Conservation (phyloP, 306 rosid species). For the Inga leiocalycina region DNA sequence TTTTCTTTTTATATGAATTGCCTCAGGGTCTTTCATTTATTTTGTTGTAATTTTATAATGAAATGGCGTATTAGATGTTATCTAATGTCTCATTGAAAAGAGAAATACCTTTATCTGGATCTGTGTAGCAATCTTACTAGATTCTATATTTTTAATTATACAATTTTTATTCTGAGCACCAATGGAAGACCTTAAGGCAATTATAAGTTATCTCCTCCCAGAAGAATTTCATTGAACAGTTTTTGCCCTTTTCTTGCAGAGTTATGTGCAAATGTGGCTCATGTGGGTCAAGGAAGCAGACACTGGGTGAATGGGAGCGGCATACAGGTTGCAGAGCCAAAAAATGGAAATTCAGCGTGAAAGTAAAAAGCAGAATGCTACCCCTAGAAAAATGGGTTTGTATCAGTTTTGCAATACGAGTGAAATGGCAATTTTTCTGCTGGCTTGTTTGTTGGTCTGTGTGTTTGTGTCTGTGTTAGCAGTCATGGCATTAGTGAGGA, state of each 20-base stretch:
- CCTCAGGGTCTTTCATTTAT: not conserved
- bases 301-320: constrained; percentile 77
- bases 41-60: not conserved
- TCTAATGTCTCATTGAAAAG: constrained; percentile 17
- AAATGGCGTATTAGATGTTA: not conserved
- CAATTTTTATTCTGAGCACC: constrained; percentile 12
- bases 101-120: not conserved
- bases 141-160: not conserved
- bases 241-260: constrained; percentile 49
- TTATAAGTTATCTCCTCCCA: constrained; percentile 1
- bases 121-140: not conserved
- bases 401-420: constrained; percentile 35
- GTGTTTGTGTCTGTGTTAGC: not conserved
- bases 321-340: constrained; percentile 92
- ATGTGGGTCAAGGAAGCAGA: constrained; percentile 70
- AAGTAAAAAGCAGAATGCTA: constrained; percentile 74
- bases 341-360: constrained; percentile 93
- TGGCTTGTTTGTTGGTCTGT: constrained; percentile 2
- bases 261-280: constrained; percentile 73
- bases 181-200: not conserved
- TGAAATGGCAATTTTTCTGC: constrained; percentile 1
- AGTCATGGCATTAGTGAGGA: constrained; percentile 5
- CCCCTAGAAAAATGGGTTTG: constrained; percentile 91
- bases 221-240: constrained; percentile 20
- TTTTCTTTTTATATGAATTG: not conserved